These are phyloP conservation scores for Herpotrichia juniperi DNA, from an alignment of 2,329 filamentous ascomycete species.

Conservation along the genomic window DNA sequence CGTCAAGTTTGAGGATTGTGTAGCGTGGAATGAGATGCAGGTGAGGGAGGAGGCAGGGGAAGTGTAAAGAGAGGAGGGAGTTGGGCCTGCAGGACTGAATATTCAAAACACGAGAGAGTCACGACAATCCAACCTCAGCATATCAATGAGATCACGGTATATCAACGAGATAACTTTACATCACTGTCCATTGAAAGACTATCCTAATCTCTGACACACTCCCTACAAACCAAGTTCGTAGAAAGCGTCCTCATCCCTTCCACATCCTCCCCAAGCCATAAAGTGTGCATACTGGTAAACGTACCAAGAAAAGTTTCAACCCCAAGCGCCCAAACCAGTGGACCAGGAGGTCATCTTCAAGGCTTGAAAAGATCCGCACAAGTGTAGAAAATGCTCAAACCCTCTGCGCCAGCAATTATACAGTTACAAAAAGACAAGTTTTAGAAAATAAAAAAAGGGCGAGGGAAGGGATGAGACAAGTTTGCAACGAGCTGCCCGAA, in stretches of 20 bases:
- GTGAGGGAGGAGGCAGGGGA: background rate
- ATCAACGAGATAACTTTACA: no score
- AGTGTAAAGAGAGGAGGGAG: background rate
- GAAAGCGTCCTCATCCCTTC: background rate
- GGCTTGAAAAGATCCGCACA: background rate
- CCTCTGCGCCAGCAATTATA: constrained; percentile 18
- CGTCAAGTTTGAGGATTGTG: constrained; percentile 87
- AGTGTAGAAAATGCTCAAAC: background rate
- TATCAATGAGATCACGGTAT: no score
- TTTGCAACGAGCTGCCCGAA: background rate
- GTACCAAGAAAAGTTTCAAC: background rate
- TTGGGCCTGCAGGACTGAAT: no score
- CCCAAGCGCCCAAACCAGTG: constrained; percentile 6
- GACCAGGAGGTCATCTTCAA: background rate
- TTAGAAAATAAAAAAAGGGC: constrained; percentile 15
- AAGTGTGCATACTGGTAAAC: background rate
- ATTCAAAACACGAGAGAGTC: no score
- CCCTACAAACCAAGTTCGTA: background rate
- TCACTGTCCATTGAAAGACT: background rate
- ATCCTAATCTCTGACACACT: background rate
- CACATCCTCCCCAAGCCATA: background rate
- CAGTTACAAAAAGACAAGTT: constrained; percentile 24
- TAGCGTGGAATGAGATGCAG: constrained; percentile 74
- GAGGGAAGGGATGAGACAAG: constrained; percentile 4
- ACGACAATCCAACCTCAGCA: no score